Conservation (phyloP, 345 rosid genomes). For the Ceriops decandra region DNA sequence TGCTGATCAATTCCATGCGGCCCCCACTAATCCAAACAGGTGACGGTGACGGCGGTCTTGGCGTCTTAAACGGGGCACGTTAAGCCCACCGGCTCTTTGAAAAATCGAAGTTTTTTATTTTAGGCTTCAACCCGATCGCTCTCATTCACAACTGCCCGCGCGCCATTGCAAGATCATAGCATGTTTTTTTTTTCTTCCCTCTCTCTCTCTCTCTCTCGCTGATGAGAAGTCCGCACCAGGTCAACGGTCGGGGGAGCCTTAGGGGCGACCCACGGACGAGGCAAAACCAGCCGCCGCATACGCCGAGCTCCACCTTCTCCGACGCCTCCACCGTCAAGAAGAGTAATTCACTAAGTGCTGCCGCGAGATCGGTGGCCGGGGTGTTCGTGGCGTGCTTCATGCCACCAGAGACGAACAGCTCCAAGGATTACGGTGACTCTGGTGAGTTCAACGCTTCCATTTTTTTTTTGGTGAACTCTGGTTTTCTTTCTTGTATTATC, state of each 20-base stretch:
- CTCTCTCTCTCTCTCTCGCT: not conserved
- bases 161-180: slow-evolving; percentile 18
- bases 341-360: slow-evolving; percentile 30
- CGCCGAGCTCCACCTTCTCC: slow-evolving; percentile 38
- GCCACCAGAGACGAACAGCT: slow-evolving; percentile 47
- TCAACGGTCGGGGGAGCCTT: slow-evolving; percentile 34
- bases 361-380: slow-evolving; percentile 51
- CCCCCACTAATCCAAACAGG: no score
- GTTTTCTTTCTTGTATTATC: slow-evolving; percentile 15
- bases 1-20: no score
- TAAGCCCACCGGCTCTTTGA: slow-evolving; percentile 2
- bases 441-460: slow-evolving; percentile 28
- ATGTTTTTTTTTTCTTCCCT: not conserved
- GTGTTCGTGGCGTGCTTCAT: slow-evolving; percentile 63
- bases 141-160: slow-evolving; percentile 11
- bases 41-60: no score
- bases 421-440: slow-evolving; percentile 33
- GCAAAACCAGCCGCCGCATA: slow-evolving; percentile 30
- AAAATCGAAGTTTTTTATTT: slow-evolving; percentile 12
- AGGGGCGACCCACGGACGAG: slow-evolving; percentile 38
- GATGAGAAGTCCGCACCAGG: slow-evolving; percentile 25
- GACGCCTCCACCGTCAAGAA: slow-evolving; percentile 37
- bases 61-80: slow-evolving; percentile 1
- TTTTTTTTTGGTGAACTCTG: slow-evolving; percentile 12
- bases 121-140: not conserved